phyloP scores from a whole-genome alignment of 2,329 filamentous ascomycete species.

The Colletotrichum sp. region DNA sequence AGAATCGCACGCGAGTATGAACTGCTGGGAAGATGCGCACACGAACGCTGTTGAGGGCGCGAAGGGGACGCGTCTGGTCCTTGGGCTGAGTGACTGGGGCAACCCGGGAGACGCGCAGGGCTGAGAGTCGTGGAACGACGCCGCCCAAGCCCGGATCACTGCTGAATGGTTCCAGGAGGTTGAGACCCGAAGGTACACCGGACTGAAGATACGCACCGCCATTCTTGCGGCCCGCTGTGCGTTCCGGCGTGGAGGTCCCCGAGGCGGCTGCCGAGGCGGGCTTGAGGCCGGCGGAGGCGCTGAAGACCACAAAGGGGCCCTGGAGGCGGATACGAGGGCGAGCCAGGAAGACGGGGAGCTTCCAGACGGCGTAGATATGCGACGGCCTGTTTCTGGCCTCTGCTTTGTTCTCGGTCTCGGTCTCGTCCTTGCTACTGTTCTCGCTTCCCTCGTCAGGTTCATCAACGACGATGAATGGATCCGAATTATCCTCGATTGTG shows the following conservation, averaged over 20 bases:
- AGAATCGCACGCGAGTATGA: slow-evolving; percentile 76
- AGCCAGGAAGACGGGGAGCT: slow-evolving; percentile 60
- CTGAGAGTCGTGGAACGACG: slow-evolving; percentile 71
- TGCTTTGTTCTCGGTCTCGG: slow-evolving; percentile 17
- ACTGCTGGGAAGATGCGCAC: slow-evolving; percentile 72
- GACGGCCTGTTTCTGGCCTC: slow-evolving; percentile 30
- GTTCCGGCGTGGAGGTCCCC: not conserved
- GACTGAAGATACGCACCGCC: slow-evolving; percentile 71
- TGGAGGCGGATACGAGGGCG: slow-evolving; percentile 70
- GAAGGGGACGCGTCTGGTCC: slow-evolving; percentile 67
- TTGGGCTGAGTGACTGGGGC: slow-evolving; percentile 69
- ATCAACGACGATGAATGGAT: slow-evolving; percentile 57
- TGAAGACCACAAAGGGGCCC: slow-evolving; percentile 69
- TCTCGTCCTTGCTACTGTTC: slow-evolving; percentile 27
- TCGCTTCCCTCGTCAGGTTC: slow-evolving; percentile 35
- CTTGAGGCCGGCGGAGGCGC: slow-evolving; percentile 65
- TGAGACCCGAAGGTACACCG: slow-evolving; percentile 71
- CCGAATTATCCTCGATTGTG: slow-evolving; percentile 51
- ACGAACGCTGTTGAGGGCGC: slow-evolving; percentile 65
- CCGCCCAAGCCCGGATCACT: slow-evolving; percentile 68
- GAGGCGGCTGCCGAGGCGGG: slow-evolving; percentile 49
- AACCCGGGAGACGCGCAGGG: slow-evolving; percentile 76
- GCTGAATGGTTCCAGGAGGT: slow-evolving; percentile 77
- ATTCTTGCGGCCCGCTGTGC: slow-evolving; percentile 26
- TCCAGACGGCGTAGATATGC: slow-evolving; percentile 64